Base-by-base conservation (phyloP, 805 yeast species). In the Pichia californica region DNA sequence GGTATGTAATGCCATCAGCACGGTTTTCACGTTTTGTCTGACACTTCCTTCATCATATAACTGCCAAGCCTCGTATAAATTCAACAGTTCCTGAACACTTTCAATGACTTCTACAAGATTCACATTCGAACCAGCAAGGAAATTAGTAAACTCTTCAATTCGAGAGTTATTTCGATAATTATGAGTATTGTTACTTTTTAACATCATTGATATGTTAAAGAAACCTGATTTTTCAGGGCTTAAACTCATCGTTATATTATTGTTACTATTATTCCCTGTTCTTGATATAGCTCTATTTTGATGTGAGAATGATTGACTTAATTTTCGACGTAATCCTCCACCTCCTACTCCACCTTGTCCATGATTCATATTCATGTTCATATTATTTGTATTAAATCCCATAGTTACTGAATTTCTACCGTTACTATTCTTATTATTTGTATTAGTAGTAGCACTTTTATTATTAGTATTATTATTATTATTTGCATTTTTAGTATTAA, bases 61-160 rank as follows among this genome's bases (percentile, higher is more conserved):
- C 51, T 84, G 88, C 96, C 97, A 89, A 7, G 77, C 73, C 38
- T 87, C 89, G 58, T 89, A 91, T 3, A 89, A 62, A 4, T 84
- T 78, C 33, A 91, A 72, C 56, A 88, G 65, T 52, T 88, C 96
- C 59, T 91, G 97, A 25, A 88, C 79, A 11, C 88, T 81, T 47
- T 84, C 91, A 34, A 83, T 78, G 6, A 87, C 79, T 56, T 84
- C 84, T 41, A 79, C 84, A 29, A 88, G 62, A 56, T 89, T 84
- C 3, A 91, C 74, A 49, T 84, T 86, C 7, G 88, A 80, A 43
- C 75, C 73, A 3, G 89, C 91, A 50, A 91, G 63, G 58, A 85
- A 88, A 23, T 69, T 67, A 55, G 80, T 74, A 44, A 83, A 74
- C 34, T 68, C 67, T 47, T 78, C 79, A 15, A 83, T 67, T 30